Evolutionary conservation across 2,329 filamentous ascomycete genomes (phyloP), one percentile per base, ranked within the genome.

Genomic region (Sporothrix inflata): DNA sequence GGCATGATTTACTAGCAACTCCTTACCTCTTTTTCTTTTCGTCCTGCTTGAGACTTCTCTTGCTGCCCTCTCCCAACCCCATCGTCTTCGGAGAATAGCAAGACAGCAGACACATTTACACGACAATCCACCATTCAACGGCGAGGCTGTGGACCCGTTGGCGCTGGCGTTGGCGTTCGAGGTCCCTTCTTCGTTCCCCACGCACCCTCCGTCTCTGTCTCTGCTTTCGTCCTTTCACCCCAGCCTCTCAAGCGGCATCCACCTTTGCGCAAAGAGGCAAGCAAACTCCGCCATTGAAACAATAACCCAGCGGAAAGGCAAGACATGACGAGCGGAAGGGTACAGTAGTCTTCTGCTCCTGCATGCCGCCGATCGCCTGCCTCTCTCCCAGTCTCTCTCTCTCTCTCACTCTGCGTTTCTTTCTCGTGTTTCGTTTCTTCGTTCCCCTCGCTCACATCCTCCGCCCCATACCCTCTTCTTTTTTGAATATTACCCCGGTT

Each of bases 241-340:
- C 40, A 47, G 38, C 19, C 24, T 30, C 61, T 47, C 21, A 27
- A 47, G 4, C 34, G 34, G 19, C 21, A 69, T 45, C 68, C 68
- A 70, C 53, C 40, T 70, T 42, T 42, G 53, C 38, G 68, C 51
- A 42, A 61, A 70, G n/a, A 61, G 24, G 55, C 49, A 57, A 57
- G 51, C 24, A 69, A 69, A 42, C 21, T 57, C 67, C 67, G 21
- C 67, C 49, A 27, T 42, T 57, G 67, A 69, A 69, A 61, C 53
- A 60, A 49, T n/a, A 49, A 19, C 24, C 16, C 45, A 38, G 24
- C 27, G 24, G 38, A 30, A 30, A 69, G 51, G 38, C 49, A 69
- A 57, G n/a, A 45, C 66, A 42, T 21, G 34, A n/a, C 12, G 30
- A 27, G 30, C 30, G 47, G 6, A 55, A 27, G 11, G 34, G n/a